Evolutionary conservation across 2,329 filamentous ascomycete species (phyloP), one percentile per base, ranked within the genome.

Genomic region (Aureobasidium sp.): DNA sequence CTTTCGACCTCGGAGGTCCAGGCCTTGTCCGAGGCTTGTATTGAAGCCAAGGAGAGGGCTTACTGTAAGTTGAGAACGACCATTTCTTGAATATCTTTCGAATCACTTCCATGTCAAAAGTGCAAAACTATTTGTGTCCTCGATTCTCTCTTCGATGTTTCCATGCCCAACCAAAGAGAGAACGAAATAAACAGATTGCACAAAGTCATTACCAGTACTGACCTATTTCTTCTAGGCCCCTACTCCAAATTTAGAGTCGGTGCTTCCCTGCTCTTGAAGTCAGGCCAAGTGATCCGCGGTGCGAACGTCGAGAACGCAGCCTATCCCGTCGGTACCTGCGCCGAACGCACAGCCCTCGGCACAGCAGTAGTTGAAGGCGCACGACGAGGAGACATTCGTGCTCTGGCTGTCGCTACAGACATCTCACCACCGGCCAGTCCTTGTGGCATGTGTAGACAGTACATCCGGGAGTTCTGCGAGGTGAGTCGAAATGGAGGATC

Each of bases 381-480:
- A n/a, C 69, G 71, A 69, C 70, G 78, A 64, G 76, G 71, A 39
- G 71, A 77, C 42, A 90, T 95, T 76, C 86, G 85, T 70, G 93
- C 92, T 22, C 75, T 99, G 24, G 93, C 89, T 17, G 91, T 99
- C 4, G 83, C 89, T 7, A 95, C 92, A 6, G 89, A 97, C 72
- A 87, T 73, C 57, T 69, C 64, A 35, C 71, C 71, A 9, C 72
- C 73, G 1, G 71, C 71, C 2, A 77, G 73, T 48, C 94, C 94
- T 0, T 99, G 94, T 72, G 94, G 94, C 61, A 97, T 96, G 91
- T 97, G 93, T 74, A 82, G 93, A 69, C 93, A 97, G 73, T 96
- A 93, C 63, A 69, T 81, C 56, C 64, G 78, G 33, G 79, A 81
- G 69, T 81, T 81, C 53, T 73, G 77, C 64, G 73, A 73, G 62